Base-by-base conservation (phyloP, 2,329 filamentous ascomycete species). In the Tolypocladium tundrense region DNA sequence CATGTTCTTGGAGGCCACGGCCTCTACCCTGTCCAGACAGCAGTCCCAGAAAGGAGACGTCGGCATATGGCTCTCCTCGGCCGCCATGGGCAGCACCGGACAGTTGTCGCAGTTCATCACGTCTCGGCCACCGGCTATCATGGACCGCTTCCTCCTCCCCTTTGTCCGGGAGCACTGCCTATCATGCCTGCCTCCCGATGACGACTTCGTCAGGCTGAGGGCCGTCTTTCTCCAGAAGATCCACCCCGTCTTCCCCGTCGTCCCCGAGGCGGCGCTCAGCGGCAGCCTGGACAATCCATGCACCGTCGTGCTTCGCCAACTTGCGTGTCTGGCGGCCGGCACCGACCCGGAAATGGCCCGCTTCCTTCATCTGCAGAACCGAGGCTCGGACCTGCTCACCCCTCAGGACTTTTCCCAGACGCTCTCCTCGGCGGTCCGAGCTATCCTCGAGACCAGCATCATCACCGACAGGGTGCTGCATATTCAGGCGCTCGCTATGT, bases 1-100 rank as follows among this genome's bases (percentile, higher is more conserved):
- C 59, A 79, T 85, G 66, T 82, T 86, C 58, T 73, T 82, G 62
- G 79, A 83, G 62, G 81, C 79, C 1, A 79, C 79, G 2, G 70
- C 70, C 3, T 69, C 71, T 3, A 65, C 65, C 8, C 69, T 69
- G 0, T 57, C 68, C 24, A 65, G 68, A 5, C 68, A 69, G 13
- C 67, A 68, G 0, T 77, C 79, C 0, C 74, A 78, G 53, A 77
- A 77, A 39, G 79, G 79, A 53, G 80, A 81, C 45, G 74, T 84
- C 1, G 82, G 82, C 8, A 77, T 84, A 21, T 85, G 81, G 80
- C 73, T 83, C 16, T 70, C 73, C 2, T 70, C 73, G 0, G 63
- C 68, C 16, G 55, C 62, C 57, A 48, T 64, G 60, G 60, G 62
- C 8, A 61, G 60, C 27, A 59, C 63, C 24, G 65, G 69, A 16